Evolutionary conservation across 768 basidiomycete genomes (phyloP), one percentile per base, ranked within the genome.

Genomic region (Daedaleopsis nitida): DNA sequence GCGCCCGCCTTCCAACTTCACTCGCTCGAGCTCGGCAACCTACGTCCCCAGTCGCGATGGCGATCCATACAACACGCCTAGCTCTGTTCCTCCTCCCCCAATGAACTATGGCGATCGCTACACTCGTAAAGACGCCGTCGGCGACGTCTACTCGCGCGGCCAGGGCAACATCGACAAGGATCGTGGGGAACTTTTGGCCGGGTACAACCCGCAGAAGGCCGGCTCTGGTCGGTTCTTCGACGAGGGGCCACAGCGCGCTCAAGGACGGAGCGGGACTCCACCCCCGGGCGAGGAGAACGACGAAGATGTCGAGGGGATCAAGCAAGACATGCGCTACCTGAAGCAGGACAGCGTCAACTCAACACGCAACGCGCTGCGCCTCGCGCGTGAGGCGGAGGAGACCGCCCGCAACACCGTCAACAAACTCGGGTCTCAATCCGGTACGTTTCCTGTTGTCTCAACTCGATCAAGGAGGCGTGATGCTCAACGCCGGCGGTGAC

Each of bases 351-450:
- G 87, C 70, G 88, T 96, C 50, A 87, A 85, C 57, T 90, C 91
- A 16, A 91, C 94, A 1, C 80, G 96, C 68, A 98, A 98, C 75
- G 96, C 96, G 13, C 81, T 99, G 54, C 83, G 94, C 45, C 82
- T 98, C 72, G 96, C 96, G 42, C 82, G 89, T n/a, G 95, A 98
- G 74, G 94, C 96, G 0, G 96, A 98, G 74, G 96, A 99, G 74
- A 96, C 94, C 12, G 96, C 92, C 37, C 79, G 91, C 48, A 88
- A 87, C 60, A 99, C 96, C 5, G 71, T 99, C 19, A 77, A 73
- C 58, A 91, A 86, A 70, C 82, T 99, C 9, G 96, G 92, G 11
- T 88, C 92, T 67, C 96, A 99, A 76, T 98, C 96, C 23, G 96
- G 96, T 96, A 62, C 27, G 85, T 72, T 23, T 53, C 50, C 13